Percentiles rank a stretch among this genome's conserved stretches.
These are phyloP conservation scores for Fraxinus paxiana DNA, from an alignment of 305 asterid genomes.

Conservation along the genomic window DNA sequence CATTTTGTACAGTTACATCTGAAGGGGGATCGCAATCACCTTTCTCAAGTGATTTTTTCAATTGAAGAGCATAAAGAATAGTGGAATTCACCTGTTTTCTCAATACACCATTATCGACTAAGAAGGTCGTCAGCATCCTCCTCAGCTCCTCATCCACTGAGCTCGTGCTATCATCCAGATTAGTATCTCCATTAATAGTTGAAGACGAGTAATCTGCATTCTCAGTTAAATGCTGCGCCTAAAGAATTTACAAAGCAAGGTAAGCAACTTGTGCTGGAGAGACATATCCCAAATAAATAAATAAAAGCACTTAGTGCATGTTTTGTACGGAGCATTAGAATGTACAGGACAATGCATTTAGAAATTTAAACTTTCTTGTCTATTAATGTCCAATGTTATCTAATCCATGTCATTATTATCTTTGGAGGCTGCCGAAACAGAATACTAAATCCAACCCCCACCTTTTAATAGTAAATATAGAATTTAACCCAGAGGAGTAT, in stretches of 20 bases:
- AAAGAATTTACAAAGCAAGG: slow-evolving; percentile 18
- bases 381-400: not conserved
- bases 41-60: slow-evolving; percentile 35
- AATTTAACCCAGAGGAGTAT: not conserved
- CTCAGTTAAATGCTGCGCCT: slow-evolving; percentile 49
- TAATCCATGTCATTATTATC: not conserved
- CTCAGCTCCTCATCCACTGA: slow-evolving; percentile 47
- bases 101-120: slow-evolving; percentile 60
- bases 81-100: slow-evolving; percentile 71
- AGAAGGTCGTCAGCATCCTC: slow-evolving; percentile 44
- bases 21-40: slow-evolving; percentile 34
- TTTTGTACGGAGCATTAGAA: not conserved
- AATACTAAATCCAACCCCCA: not conserved
- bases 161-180: slow-evolving; percentile 19
- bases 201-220: slow-evolving; percentile 35
- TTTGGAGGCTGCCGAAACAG: not conserved
- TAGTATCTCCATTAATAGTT: slow-evolving; percentile 28
- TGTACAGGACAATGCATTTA: not conserved
- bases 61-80: slow-evolving; percentile 39
- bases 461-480: not conserved
- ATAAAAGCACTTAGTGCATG: not conserved
- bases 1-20: slow-evolving; percentile 44
- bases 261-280: slow-evolving; percentile 11
- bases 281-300: not conserved
- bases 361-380: not conserved